These are phyloP conservation scores for Trametes cubensis DNA, from an alignment of 768 basidiomycete species.

Conservation along the genomic window DNA sequence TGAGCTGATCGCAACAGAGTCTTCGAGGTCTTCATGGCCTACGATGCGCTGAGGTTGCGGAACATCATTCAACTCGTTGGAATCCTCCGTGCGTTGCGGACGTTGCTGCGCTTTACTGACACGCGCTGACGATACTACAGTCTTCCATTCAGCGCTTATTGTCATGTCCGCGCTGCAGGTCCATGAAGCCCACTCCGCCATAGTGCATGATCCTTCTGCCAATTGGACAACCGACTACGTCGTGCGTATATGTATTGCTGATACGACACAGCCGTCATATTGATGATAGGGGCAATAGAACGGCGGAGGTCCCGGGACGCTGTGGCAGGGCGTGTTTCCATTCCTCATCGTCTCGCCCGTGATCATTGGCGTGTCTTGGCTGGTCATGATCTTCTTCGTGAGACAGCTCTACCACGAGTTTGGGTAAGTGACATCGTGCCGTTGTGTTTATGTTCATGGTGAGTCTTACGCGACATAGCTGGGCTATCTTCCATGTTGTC, in stretches of 20 bases:
- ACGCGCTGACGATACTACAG: conserved; percentile 37
- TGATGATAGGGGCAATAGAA: conserved; percentile 38
- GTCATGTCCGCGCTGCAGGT: conserved; percentile 78
- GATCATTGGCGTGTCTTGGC: conserved; percentile 67
- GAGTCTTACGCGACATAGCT: conserved; percentile 45
- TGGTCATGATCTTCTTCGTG: conserved; percentile 68
- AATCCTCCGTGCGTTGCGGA: conserved; percentile 55
- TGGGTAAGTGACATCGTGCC: conserved; percentile 53
- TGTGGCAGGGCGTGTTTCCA: conserved; percentile 63
- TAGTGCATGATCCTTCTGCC: conserved; percentile 45
- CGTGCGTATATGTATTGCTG: conserved; percentile 39
- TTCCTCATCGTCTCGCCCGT: conserved; percentile 76
- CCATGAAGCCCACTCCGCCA: conserved; percentile 67
- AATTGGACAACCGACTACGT: conserved; percentile 38
- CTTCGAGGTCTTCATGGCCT: conserved; percentile 79
- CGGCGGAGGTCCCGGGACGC: conserved; percentile 51
- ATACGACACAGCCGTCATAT: neutral
- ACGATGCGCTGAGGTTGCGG: conserved; percentile 78
- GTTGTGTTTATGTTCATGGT: neutral
- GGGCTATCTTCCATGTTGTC: conserved; percentile 90
- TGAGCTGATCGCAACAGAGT: conserved; percentile 45
- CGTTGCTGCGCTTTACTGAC: neutral
- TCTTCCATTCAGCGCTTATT: conserved; percentile 75
- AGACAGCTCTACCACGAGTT: conserved; percentile 78
- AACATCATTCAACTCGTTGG: conserved; percentile 81